A percentile compares a stretch with the other conserved stretches of the same genome.
Evolutionary conservation across 768 basidiomycete species (phyloP).

Genomic region (Lenzites betulinus): DNA sequence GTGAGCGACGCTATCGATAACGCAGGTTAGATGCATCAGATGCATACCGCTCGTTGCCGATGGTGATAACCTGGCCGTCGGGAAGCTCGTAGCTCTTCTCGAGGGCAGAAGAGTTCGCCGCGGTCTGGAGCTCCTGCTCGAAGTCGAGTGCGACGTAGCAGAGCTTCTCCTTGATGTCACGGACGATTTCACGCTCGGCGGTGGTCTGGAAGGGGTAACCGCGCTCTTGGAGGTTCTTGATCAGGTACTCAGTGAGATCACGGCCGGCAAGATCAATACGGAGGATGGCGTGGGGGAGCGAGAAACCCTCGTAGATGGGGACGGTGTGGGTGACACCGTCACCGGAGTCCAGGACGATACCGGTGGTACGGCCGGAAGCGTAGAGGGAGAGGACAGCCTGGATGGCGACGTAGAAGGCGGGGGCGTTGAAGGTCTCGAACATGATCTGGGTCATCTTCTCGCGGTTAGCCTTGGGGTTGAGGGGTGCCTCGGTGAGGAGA

Average conservation of each 20-base stretch:
- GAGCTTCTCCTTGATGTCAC: slow-evolving; percentile 82
- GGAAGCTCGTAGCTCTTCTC: slow-evolving; percentile 76
- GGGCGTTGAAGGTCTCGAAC: slow-evolving; percentile 95
- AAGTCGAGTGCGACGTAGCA: slow-evolving; percentile 76
- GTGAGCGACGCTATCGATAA: slow-evolving; percentile 35
- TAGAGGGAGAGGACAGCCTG: slow-evolving; percentile 87
- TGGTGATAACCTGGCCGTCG: slow-evolving; percentile 69
- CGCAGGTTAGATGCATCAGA: background rate
- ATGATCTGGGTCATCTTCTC: slow-evolving; percentile 97
- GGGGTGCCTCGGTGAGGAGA: slow-evolving; percentile 87
- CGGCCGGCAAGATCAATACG: slow-evolving; percentile 68
- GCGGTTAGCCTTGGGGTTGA: slow-evolving; percentile 91
- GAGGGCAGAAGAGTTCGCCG: slow-evolving; percentile 62
- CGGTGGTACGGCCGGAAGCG: slow-evolving; percentile 70
- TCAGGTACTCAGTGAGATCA: slow-evolving; percentile 61
- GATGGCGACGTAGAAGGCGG: slow-evolving; percentile 90
- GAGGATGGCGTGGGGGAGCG: slow-evolving; percentile 68
- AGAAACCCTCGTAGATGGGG: slow-evolving; percentile 74
- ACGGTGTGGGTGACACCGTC: slow-evolving; percentile 74
- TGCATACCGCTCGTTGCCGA: slow-evolving; percentile 81
- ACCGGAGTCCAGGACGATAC: slow-evolving; percentile 77
- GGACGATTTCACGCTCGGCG: slow-evolving; percentile 61
- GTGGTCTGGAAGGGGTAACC: slow-evolving; percentile 67
- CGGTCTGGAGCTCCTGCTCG: slow-evolving; percentile 72
- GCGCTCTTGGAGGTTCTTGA: slow-evolving; percentile 58